phyloP scores from a whole-genome alignment of 148 eudicot species.

The Nyssa sinensis region DNA sequence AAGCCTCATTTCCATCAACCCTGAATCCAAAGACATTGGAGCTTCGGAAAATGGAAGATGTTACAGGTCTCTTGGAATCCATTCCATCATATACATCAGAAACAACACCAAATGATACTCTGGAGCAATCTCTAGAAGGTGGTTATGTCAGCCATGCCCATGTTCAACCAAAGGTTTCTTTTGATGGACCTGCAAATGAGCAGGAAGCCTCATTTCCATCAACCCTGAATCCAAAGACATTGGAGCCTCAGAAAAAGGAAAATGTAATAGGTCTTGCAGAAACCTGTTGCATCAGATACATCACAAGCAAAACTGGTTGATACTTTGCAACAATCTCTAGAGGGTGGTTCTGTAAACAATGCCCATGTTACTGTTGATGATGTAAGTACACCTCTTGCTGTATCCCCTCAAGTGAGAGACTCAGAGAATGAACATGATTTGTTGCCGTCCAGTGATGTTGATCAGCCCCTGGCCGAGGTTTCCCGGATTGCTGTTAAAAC shows the following conservation, averaged over 20 bases:
- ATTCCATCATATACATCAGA: constrained; percentile 11
- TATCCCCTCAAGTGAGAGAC: constrained; percentile 10
- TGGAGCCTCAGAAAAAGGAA: constrained; percentile 8
- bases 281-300: constrained; percentile 4
- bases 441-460: constrained; percentile 12
- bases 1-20: constrained; percentile 1
- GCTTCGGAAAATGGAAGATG: constrained; percentile 6
- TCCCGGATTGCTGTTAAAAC: background rate
- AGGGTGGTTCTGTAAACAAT: constrained; percentile 7
- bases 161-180: background rate
- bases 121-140: constrained; percentile 17
- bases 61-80: background rate
- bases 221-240: background rate
- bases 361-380: background rate
- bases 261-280: background rate
- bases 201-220: constrained; percentile 6
- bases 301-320: constrained; percentile 19
- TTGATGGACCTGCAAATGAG: constrained; percentile 16
- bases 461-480: background rate
- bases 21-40: constrained; percentile 7
- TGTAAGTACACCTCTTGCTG: constrained; percentile 1
- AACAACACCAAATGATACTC: constrained; percentile 14
- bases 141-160: background rate
- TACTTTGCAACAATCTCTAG: constrained; percentile 10
- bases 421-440: constrained; percentile 6